These are phyloP conservation scores for Lentithecium fluviatile DNA, from an alignment of 495 filamentous ascomycete genomes.

Conservation along the genomic window DNA sequence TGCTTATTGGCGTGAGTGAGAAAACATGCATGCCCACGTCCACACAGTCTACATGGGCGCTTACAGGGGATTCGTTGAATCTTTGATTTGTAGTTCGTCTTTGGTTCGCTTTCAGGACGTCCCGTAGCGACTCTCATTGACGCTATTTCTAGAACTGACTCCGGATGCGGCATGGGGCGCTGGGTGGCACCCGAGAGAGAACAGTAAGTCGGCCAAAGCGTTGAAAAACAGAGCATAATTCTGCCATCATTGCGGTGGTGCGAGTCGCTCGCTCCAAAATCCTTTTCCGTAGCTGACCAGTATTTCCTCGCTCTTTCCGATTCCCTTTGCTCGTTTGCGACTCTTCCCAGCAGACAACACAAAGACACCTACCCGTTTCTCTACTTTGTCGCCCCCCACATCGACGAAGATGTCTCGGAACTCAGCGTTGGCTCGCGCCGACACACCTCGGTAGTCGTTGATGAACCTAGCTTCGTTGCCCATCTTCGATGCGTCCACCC, in stretches of 20 bases:
- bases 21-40: no score
- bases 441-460: slow-evolving; percentile 71
- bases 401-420: slow-evolving; percentile 51
- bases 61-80: no score
- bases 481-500: slow-evolving; percentile 59
- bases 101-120: no score
- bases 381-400: slow-evolving; percentile 42
- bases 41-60: no score
- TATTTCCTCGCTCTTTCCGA: slow-evolving; percentile 61
- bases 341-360: slow-evolving; percentile 60
- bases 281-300: slow-evolving; percentile 68
- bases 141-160: no score
- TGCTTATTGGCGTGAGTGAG: no score
- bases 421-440: slow-evolving; percentile 57
- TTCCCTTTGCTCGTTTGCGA: slow-evolving; percentile 50
- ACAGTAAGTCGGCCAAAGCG: background rate
- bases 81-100: no score
- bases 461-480: slow-evolving; percentile 73
- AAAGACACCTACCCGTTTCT: slow-evolving; percentile 57
- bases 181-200: no score
- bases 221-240: background rate
- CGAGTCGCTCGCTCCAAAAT: slow-evolving; percentile 53
- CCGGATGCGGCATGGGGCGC: no score
- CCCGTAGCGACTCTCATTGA: no score
- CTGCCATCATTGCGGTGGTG: slow-evolving; percentile 1